Evolutionary conservation across 1,284 basidiomycete genomes (phyloP), one percentile per base, ranked within the genome.

Genomic region (Apiotrichum akiyoshidainum): DNA sequence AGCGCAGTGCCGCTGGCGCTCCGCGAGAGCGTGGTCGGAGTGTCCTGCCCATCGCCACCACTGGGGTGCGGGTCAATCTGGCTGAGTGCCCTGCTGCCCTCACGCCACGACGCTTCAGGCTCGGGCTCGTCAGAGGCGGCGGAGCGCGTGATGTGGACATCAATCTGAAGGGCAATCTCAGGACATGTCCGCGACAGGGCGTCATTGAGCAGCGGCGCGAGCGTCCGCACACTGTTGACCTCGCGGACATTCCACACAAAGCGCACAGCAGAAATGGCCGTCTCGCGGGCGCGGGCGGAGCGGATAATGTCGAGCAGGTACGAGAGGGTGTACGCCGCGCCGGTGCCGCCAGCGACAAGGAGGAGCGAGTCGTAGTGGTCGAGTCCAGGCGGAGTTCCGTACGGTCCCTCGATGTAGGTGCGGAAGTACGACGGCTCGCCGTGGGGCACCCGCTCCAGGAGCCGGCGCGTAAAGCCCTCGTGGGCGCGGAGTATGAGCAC

Each of bases 261-360:
- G 1, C 65, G 62, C 22, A 73, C 53, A 21, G 50, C 22, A 11
- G 57, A 71, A 52, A 71, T 66, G 13, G 65, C 55, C 10, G 64
- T 64, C 16, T 55, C 55, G 19, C 69, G 69, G 34, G 60, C 49
- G 45, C 60, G 59, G 13, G 67, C 65, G 14, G 70, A 65, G 12
- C 54, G 54, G 19, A 75, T 51, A 33, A 70, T 64, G 26, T 66
- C 57, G 14, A 68, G 64, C 33, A 76, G 52, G 45, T 72, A 66
- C 4, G 72, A 42, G 6, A 69, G 54, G 5, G 68, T 70, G 52
- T 68, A 71, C 2, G 73, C 68, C 22, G 75, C 64, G 26, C 75
- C 75, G 0, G 74, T 71, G 21, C 75, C 75, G 54, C 74, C 73
- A 31, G 70, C 66, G 49, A 76, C 59, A 41, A 76, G 64, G 40